These are phyloP conservation scores for Ophiostoma angusticollis DNA, from an alignment of 2,329 filamentous ascomycete species.

Conservation along the genomic window DNA sequence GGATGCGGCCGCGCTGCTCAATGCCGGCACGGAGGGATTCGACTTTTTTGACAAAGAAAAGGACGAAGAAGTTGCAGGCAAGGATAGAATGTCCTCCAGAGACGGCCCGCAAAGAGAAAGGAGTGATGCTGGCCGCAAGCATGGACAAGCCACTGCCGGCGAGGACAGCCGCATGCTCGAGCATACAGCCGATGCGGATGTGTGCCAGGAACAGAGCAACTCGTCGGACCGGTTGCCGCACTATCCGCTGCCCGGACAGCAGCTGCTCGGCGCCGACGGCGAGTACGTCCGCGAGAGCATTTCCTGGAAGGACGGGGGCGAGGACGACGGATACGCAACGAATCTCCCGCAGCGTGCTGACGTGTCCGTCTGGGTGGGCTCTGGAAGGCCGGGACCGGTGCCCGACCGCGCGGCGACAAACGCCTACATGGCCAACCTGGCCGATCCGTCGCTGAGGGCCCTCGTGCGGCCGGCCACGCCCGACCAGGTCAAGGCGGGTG, in stretches of 20 bases:
- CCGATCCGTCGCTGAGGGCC: constrained; percentile 21
- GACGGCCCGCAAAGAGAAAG: not conserved
- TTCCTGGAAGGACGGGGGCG: constrained; percentile 17
- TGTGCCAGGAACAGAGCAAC: not conserved
- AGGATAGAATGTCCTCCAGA: too few relatives aligned
- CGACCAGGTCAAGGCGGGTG: constrained; percentile 36
- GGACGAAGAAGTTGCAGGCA: too few relatives aligned
- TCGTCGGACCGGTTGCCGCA: constrained; percentile 6
- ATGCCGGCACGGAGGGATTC: constrained; percentile 26
- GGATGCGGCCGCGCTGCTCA: constrained; percentile 31
- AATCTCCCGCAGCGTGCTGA: constrained; percentile 14
- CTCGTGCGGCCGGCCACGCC: constrained; percentile 34
- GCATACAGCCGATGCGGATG: too few relatives aligned
- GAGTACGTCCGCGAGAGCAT: constrained; percentile 17
- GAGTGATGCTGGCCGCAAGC: not conserved
- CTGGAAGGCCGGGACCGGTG: constrained; percentile 19
- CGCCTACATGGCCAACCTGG: constrained; percentile 34
- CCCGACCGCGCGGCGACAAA: constrained; percentile 28
- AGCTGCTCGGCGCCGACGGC: not conserved
- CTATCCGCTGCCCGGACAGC: constrained; percentile 6
- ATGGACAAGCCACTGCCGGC: too few relatives aligned
- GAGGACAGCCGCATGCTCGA: too few relatives aligned
- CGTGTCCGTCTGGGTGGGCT: constrained; percentile 36
- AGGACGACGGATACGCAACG: too few relatives aligned
- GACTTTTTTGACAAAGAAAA: constrained; percentile 30